Evolutionary conservation across 768 basidiomycete genomes (phyloP), one percentile per base, ranked within the genome.

Genomic region (Leccinum longicurvipes): DNA sequence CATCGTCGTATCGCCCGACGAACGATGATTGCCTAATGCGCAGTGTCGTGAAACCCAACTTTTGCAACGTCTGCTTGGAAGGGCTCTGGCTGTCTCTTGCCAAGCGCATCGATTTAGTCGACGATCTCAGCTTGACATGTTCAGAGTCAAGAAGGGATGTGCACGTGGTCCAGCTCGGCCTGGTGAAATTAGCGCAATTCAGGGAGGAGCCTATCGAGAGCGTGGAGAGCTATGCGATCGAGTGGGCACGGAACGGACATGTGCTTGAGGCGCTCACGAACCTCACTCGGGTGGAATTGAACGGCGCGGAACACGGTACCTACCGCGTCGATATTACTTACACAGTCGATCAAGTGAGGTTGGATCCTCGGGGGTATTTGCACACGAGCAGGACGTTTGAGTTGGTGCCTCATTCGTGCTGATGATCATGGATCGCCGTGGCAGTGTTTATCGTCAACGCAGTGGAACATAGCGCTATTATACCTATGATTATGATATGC

Each of bases 21-120:
- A 89, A 90, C 60, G 84, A 89, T 57, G 86, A 84, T 67, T 91
- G 90, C 66, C 81, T 91, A 47, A 91, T 92, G 90, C 87, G 90
- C 41, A 73, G 74, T 51, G 84, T 89, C 41, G 83, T 79, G 27
- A 77, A 79, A 0, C 84, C 87, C 53, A 81, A 86, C 64, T 87
- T 91, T 66, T 91, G 90, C 76, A 82, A 76, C 59, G 84, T 82
- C 50, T 92, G 90, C 64, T 63, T 80, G 14, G 90, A 91, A 60
- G 87, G 80, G 6, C 81, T 91, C 29, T 91, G 90, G 89, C 71
- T 82, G 47, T 76, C 82, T 17, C 80, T 90, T 21, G 76, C 90
- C 8, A 68, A 71, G 42, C 79, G 79, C 32, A 71, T 91, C 51
- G 76, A 73, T 64, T 79, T 90, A 62, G 81, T 91, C 62, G 88